Evolutionary conservation across 441 rosid species (phyloP).

Genomic region (Corymbia citriodora): DNA sequence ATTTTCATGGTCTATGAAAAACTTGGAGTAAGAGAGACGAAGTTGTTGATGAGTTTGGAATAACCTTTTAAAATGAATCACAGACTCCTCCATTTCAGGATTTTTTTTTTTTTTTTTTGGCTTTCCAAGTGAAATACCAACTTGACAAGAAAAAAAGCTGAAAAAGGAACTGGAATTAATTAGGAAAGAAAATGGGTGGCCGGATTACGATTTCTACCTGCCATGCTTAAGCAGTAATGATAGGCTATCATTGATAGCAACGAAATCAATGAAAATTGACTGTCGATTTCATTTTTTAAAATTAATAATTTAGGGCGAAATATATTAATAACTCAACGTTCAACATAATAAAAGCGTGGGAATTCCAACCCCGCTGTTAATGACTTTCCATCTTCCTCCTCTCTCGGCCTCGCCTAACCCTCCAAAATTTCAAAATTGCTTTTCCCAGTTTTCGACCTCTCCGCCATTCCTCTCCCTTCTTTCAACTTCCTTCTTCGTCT

Average conservation of each 20-base stretch:
- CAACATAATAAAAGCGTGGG: not conserved
- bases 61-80: too few species aligned
- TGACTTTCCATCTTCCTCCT: not conserved
- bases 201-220: not conserved
- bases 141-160: not conserved
- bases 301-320: not conserved
- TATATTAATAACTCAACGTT: not conserved
- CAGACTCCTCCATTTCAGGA: not conserved
- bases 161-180: not conserved
- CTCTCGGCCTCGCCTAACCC: not conserved
- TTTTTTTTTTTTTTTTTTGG: fast-evolving
- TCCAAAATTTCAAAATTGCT: conserved; percentile 19
- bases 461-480: conserved; percentile 32
- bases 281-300: not conserved
- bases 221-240: not conserved
- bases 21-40: fast-evolving
- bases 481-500: not conserved
- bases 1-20: not conserved
- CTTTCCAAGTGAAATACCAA: not conserved
- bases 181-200: not conserved
- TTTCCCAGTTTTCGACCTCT: conserved; percentile 23
- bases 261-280: not conserved
- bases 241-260: too few species aligned
- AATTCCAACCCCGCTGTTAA: not conserved
- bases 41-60: not conserved